Conservation (phyloP, 305 asterid genomes). For the Plantago rigida region DNA sequence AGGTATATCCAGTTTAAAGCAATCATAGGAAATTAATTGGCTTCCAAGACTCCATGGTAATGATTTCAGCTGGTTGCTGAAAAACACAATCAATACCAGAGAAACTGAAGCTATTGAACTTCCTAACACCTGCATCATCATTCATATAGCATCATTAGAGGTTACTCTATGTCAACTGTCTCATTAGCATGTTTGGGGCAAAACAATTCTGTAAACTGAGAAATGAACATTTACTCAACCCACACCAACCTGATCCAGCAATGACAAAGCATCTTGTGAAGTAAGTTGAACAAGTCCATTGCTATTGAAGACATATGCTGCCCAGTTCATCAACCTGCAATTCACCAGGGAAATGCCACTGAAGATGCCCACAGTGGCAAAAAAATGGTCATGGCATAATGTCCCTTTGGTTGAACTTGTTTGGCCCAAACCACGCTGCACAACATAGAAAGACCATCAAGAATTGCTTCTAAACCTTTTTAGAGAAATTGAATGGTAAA, state of each 20-base stretch:
- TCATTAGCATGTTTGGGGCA: neutral
- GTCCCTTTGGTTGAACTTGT: constrained; percentile 43
- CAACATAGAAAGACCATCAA: constrained; percentile 17
- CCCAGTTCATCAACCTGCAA: constrained; percentile 53
- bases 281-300: constrained; percentile 62
- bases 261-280: constrained; percentile 74
- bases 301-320: constrained; percentile 58
- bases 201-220: constrained; percentile 13
- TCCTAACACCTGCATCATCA: constrained; percentile 57
- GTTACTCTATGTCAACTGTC: neutral
- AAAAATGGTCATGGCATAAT: constrained; percentile 69
- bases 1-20: constrained; percentile 69
- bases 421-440: constrained; percentile 57
- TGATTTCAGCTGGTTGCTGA: constrained; percentile 66
- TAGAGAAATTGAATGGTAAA: neutral
- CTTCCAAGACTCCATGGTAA: constrained; percentile 71
- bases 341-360: constrained; percentile 78
- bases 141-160: constrained; percentile 20
- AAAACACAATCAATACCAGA: constrained; percentile 46
- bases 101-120: constrained; percentile 56
- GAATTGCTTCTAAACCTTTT: neutral
- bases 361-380: constrained; percentile 64
- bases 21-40: constrained; percentile 47
- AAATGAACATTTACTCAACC: constrained; percentile 11
- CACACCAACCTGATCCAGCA: constrained; percentile 76